A percentile compares a stretch with the other conserved stretches of the same genome.
Conservation (phyloP, 345 rosid genomes). For the Eucalyptus guilfoylei region DNA sequence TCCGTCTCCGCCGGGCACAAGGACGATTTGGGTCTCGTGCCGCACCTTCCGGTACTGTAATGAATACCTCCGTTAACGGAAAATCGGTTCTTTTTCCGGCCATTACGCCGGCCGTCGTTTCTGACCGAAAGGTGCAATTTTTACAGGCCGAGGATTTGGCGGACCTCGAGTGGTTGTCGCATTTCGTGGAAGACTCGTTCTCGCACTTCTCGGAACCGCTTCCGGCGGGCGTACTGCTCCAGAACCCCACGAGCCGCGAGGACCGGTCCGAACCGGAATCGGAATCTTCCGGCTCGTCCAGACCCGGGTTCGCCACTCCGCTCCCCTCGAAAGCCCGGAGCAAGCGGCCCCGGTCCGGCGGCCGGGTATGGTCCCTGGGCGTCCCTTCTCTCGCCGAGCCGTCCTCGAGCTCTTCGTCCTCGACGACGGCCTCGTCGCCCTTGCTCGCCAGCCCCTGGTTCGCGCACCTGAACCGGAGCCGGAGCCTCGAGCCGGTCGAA, state of each 20-base stretch:
- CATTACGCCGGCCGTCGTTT: background rate
- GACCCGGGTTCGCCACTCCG: slow-evolving; percentile 19
- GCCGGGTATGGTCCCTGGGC: slow-evolving; percentile 47
- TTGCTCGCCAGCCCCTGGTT: slow-evolving; percentile 9
- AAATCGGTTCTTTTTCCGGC: background rate
- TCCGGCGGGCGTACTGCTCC: slow-evolving; percentile 14
- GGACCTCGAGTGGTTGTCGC: slow-evolving; percentile 85
- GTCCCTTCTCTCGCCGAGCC: slow-evolving; percentile 34
- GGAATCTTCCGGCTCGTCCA: background rate
- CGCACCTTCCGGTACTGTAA: background rate
- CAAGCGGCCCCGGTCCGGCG: slow-evolving; percentile 59
- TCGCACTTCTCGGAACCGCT: slow-evolving; percentile 26
- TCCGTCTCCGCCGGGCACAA: background rate
- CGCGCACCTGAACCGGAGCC: background rate
- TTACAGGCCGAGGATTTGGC: slow-evolving; percentile 64
- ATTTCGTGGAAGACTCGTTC: slow-evolving; percentile 79
- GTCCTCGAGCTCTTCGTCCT: slow-evolving; percentile 29
- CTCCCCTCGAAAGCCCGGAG: slow-evolving; percentile 78
- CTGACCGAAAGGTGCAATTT: slow-evolving; percentile 2
- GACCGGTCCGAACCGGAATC: slow-evolving; percentile 9
- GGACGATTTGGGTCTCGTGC: background rate
- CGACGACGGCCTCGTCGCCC: slow-evolving; percentile 3
- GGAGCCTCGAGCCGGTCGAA: slow-evolving; percentile 2
- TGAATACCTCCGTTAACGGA: background rate
- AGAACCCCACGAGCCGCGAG: slow-evolving; percentile 4